Evolutionary conservation across 2,329 filamentous ascomycete species (phyloP), one percentile per base, ranked within the genome.

Genomic region (Exophiala bonariae): DNA sequence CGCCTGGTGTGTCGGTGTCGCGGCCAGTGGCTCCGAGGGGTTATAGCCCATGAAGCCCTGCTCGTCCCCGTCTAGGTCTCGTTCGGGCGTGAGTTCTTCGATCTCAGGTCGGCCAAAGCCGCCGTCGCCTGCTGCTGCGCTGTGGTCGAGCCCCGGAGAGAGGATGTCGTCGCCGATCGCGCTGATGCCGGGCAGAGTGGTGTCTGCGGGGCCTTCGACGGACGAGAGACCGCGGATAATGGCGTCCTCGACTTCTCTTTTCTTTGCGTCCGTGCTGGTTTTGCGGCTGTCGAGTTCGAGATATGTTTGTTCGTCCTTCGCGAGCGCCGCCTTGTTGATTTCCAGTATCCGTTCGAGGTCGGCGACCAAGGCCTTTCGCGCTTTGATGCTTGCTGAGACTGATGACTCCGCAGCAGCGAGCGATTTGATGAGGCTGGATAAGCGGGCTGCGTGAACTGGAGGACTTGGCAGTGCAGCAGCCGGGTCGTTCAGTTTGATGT

Each of bases 321-420:
- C 76, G 3, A 96, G 72, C 28, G 85, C 83, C 2, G 76, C 71
- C 40, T 84, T 83, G 66, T 92, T 90, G 19, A 80, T 79, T 44
- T 86, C 82, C 1, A 97, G 76, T 10, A 97, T 75, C 62, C 87
- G 89, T 69, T 96, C 89, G 4, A 99, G 75, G 1, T 85, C 89
- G 20, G 80, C 78, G 30, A 97, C 84, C 20, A 99, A 77, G 8
- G 82, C 80, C 56, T 82, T 81, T 11, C 93, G 84, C 2, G 90
- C 89, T 63, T 92, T 91, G 64, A 99, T 89, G 57, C 87, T 89
- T 60, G 96, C 89, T 2, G 87, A 85, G 1, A 97, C 87, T 1
- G 92, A 90, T 44, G 83, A 88, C 68, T 99, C 91, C 3, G 93
- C 93, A 55, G 82, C 88, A 16, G 89, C 89, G 14, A 99, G 78